phyloP scores from a whole-genome alignment of 768 basidiomycete genomes.

The Russula brevipes region DNA sequence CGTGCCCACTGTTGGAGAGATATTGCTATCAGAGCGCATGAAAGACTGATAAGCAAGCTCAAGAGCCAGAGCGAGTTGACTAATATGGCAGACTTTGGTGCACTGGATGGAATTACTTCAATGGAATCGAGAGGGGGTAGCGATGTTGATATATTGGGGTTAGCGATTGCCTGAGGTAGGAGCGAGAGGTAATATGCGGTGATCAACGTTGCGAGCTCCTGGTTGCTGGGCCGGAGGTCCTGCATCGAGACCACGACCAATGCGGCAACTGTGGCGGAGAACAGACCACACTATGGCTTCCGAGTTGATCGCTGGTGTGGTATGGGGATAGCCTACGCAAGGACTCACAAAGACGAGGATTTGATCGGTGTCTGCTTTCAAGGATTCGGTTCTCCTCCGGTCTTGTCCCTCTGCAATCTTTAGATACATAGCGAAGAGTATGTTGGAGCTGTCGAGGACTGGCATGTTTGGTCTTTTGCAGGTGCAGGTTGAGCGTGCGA shows the following conservation, averaged over 20 bases:
- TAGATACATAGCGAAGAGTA: not conserved
- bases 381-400: not conserved
- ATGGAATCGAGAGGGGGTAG: too few species aligned
- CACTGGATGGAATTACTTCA: too few species aligned
- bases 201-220: not conserved
- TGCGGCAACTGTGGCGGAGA: slow-evolving; percentile 6
- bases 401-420: not conserved
- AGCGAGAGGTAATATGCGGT: not conserved
- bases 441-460: not conserved
- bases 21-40: not conserved
- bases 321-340: not conserved
- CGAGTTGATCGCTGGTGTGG: not conserved
- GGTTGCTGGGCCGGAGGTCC: not conserved
- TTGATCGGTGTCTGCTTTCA: not conserved
- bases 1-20: not conserved
- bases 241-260: not conserved
- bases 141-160: too few species aligned
- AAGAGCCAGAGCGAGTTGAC: slow-evolving; percentile 5
- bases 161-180: too few species aligned
- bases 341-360: slow-evolving; percentile 4
- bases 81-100: not conserved
- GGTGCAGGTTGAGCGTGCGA: not conserved
- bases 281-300: not conserved
- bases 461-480: not conserved
- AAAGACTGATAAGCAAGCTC: not conserved